phyloP scores from a whole-genome alignment of 306 rosid genomes.

The Ceratonia siliqua region DNA sequence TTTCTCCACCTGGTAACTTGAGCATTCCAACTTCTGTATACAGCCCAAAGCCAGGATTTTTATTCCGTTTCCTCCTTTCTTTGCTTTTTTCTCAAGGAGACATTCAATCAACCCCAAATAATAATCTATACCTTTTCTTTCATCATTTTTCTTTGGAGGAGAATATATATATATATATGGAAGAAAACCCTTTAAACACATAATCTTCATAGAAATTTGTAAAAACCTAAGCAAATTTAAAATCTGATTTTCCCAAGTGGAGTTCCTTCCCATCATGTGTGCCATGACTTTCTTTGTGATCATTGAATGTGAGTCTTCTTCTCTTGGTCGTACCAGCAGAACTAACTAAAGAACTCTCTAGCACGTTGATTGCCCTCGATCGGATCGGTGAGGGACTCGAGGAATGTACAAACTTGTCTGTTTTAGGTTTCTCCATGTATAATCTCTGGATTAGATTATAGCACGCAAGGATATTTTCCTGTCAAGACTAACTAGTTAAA shows the following conservation, averaged over 20 bases:
- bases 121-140: constrained; percentile 34
- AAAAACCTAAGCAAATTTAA: constrained; percentile 25
- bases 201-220: constrained; percentile 33
- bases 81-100: constrained; percentile 32
- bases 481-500: constrained; percentile 17
- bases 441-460: constrained; percentile 57
- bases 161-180: constrained; percentile 29
- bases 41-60: constrained; percentile 37
- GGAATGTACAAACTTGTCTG: constrained; percentile 35
- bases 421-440: constrained; percentile 39
- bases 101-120: constrained; percentile 37
- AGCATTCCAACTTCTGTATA: constrained; percentile 38
- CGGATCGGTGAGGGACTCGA: constrained; percentile 34
- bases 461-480: constrained; percentile 62
- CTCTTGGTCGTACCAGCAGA: constrained; percentile 49
- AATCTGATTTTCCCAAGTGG: constrained; percentile 29
- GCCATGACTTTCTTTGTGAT: constrained; percentile 34
- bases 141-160: constrained; percentile 18
- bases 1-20: constrained; percentile 33
- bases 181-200: constrained; percentile 17
- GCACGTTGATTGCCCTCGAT: constrained; percentile 33
- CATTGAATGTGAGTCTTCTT: constrained; percentile 54
- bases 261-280: constrained; percentile 45
- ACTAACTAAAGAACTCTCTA: constrained; percentile 46
- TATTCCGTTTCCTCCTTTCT: constrained; percentile 31